Percentiles rank a stretch among this genome's conserved stretches.
These are phyloP conservation scores for Penicillium frequentans DNA, from an alignment of 2,329 filamentous ascomycete genomes.

Conservation along the genomic window DNA sequence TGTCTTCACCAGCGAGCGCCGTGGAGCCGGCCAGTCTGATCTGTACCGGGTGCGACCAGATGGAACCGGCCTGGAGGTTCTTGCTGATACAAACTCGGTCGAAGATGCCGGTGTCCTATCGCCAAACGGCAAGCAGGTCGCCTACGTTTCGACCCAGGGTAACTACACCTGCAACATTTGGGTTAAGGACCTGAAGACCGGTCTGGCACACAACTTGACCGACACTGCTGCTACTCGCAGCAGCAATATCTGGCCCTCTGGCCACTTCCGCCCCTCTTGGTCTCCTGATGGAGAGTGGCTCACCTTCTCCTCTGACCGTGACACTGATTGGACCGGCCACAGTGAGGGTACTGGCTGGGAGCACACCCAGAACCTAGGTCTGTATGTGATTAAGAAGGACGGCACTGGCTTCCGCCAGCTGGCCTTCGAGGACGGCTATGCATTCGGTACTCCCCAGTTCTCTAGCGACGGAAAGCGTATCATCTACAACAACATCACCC, in stretches of 20 bases:
- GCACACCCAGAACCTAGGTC: slow-evolving; percentile 13
- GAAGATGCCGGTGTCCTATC: slow-evolving; percentile 42
- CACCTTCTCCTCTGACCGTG: slow-evolving; percentile 44
- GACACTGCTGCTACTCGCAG: slow-evolving; percentile 26
- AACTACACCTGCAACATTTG: slow-evolving; percentile 45
- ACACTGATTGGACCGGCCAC: slow-evolving; percentile 46
- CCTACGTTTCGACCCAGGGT: slow-evolving; percentile 42
- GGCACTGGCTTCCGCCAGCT: slow-evolving; percentile 12
- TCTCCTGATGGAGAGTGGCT: slow-evolving; percentile 2
- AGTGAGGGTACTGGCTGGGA: slow-evolving; percentile 28
- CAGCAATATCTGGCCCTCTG: slow-evolving; percentile 19
- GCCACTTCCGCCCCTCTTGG: slow-evolving; percentile 33
- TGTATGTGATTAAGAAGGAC: slow-evolving; percentile 16
- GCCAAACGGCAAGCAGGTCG: slow-evolving; percentile 39
- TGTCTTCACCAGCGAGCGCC: slow-evolving; percentile 44
- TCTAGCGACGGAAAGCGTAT: slow-evolving; percentile 43
- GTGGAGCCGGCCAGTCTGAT: slow-evolving; percentile 43
- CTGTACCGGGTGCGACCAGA: slow-evolving; percentile 40
- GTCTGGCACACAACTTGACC: slow-evolving; percentile 37
- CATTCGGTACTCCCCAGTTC: slow-evolving; percentile 20
- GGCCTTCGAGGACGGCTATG: not conserved
- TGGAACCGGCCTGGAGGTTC: slow-evolving; percentile 36
- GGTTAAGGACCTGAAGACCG: slow-evolving; percentile 40
- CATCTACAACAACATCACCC: slow-evolving; percentile 43
- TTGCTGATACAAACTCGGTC: slow-evolving; percentile 37